Evolutionary conservation across 257 asterid species (phyloP), one percentile per base, ranked within the genome.

Genomic region (Nicotiana undulata): DNA sequence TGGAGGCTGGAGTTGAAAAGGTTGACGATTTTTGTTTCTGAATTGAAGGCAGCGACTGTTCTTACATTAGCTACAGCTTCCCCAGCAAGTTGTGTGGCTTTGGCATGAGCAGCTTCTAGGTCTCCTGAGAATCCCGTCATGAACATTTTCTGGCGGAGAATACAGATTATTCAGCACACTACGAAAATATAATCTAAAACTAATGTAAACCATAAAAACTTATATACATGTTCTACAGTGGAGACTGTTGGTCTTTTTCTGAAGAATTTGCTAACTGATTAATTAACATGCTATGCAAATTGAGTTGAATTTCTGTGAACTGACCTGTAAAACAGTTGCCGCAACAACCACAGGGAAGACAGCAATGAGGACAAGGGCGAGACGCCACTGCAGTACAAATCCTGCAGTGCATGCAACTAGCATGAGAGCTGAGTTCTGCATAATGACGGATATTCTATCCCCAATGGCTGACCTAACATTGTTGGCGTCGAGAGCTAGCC

Each of bases 351-450:
- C 91, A 0, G 98, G 98, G 78, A 94, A 94, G 67, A 94, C 97
- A 0, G 94, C 98, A 6, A 94, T 65, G 31, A 94, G 95, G n/a
- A 94, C 97, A 5, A 94, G 93, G 53, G 98, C 97, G 11, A 94
- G 93, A 67, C 97, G 96, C 98, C 97, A 94, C 70, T 94, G 98
- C 83, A 94, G 75, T n/a, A 93, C 94, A 12, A 94, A 94, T 9
- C 98, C 98, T 51, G 97, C 98, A 9, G 97, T 94, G 84, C 97
- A 94, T 3, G 98, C 97, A 9, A 94, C 98, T 3, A 94, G 90
- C 98, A 94, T 94, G 37, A 94, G 98, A 24, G 98, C 97, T 9
- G 97, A 92, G 88, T 94, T 94, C 90, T 94, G 98, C 98, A 94
- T 90, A 34, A 94, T 92, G 31, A 94, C 94, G 0, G 98, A 94